These are phyloP conservation scores for Phialophora tarda DNA, from an alignment of 2,329 filamentous ascomycete genomes.

Conservation along the genomic window DNA sequence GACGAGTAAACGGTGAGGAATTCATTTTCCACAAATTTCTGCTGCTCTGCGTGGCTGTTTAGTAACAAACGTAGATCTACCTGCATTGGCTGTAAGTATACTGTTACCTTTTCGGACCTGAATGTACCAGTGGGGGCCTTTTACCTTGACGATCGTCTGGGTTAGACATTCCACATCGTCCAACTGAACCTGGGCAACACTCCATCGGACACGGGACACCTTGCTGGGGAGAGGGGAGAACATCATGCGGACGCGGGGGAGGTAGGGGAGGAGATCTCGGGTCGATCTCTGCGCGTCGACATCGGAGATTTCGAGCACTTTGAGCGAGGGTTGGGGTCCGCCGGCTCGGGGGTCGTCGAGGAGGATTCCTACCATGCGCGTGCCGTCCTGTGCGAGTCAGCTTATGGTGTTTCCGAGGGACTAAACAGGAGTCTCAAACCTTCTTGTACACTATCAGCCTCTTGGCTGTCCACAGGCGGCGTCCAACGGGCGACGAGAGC, in stretches of 20 bases:
- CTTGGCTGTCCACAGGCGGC: slow-evolving; percentile 75
- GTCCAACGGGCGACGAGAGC: slow-evolving; percentile 79
- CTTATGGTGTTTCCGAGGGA: background rate
- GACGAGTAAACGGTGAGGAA: slow-evolving; percentile 71
- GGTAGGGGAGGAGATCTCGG: slow-evolving; percentile 85
- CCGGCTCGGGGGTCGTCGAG: slow-evolving; percentile 71
- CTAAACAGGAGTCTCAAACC: slow-evolving; percentile 43
- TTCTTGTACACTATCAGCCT: slow-evolving; percentile 81
- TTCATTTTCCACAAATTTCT: slow-evolving; percentile 68
- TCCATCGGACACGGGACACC: slow-evolving; percentile 70
- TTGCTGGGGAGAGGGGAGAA: slow-evolving; percentile 71
- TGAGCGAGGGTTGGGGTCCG: slow-evolving; percentile 70
- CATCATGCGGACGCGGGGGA: slow-evolving; percentile 70
- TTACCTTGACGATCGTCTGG: slow-evolving; percentile 63
- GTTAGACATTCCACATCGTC: slow-evolving; percentile 85
- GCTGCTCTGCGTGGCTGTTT: slow-evolving; percentile 53
- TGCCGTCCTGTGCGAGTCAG: slow-evolving; percentile 65
- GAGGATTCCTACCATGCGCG: slow-evolving; percentile 80
- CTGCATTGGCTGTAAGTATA: slow-evolving; percentile 37
- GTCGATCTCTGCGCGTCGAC: slow-evolving; percentile 72
- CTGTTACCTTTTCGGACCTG: slow-evolving; percentile 57
- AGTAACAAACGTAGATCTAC: slow-evolving; percentile 49
- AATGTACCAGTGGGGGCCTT: slow-evolving; percentile 54
- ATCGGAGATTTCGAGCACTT: slow-evolving; percentile 77
- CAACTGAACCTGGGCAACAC: slow-evolving; percentile 72